Base-by-base conservation (phyloP, 78 protist genomes). In the Dictyostelium capitatum region DNA sequence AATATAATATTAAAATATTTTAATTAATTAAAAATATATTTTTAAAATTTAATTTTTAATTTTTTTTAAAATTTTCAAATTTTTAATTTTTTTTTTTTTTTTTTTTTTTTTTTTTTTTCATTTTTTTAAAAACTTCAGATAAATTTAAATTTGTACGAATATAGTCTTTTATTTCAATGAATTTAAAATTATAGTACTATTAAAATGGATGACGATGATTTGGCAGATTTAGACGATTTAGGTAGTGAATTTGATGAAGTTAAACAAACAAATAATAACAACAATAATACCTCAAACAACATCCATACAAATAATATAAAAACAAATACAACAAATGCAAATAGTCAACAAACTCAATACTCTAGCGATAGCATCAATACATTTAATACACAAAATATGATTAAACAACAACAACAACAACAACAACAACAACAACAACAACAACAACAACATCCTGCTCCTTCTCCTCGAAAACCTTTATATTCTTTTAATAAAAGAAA, bases 181-280 rank as follows among this genome's bases (percentile, higher is more conserved):
- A 56, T 56, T 20, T 56, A 56, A 20, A 17, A 53, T 17, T 53
- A 7, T 20, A 56, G 28, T 56, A 56, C 2, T 20, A 56, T 51
- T 53, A 56, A 62, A 62, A 62, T 62, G 72, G 72, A 62, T 62
- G 72, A 62, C 19, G 72, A 62, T n/a, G 72, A 62, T 28, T 51
- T 51, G 3, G 43, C 43, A 3, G 72, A 62, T 23, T 62, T 62
- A n/a, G 28, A 62, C 25, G 11, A n/a, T 6, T 56, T 62, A 5
- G 72, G 15, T 51, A 4, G 25, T 23, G 72, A 62, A 62, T 62
- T 62, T 28, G 28, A 37, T 25, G 30, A n/a, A 62, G 25, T 25
- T 62, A 62, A 15, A 28, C n/a, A 23, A 1, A 15, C 72, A n/a
- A 62, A 62, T n/a, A 70, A 70, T 37, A 37, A 37, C 2, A 37